These are phyloP conservation scores for Hericium rajendrae DNA, from an alignment of 768 basidiomycete genomes.

Conservation along the genomic window DNA sequence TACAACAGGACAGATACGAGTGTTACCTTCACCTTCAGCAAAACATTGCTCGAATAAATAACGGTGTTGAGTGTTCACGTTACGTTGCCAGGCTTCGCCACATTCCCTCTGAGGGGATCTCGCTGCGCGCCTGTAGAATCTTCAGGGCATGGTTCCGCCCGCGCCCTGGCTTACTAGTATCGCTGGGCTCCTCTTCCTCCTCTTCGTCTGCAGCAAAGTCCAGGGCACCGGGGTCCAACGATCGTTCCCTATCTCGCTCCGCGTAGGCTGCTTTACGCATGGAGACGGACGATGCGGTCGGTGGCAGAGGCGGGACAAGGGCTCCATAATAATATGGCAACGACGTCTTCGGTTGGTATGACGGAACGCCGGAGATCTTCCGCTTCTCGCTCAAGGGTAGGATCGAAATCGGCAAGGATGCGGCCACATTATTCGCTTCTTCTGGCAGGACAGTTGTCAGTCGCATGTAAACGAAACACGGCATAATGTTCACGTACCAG, in stretches of 20 bases:
- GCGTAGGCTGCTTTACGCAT: slow-evolving; percentile 56
- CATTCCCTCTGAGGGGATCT: slow-evolving; percentile 65
- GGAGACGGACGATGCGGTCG: slow-evolving; percentile 33
- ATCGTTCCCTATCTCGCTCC: slow-evolving; percentile 54
- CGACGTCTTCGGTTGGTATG: slow-evolving; percentile 45
- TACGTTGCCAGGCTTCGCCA: slow-evolving; percentile 65
- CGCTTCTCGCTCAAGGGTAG: slow-evolving; percentile 21
- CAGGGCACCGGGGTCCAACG: slow-evolving; percentile 60
- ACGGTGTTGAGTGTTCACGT: background rate
- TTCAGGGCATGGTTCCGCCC: slow-evolving; percentile 51
- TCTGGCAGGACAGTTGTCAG: too few species aligned
- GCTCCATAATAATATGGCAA: slow-evolving; percentile 29
- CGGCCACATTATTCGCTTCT: slow-evolving; percentile 23
- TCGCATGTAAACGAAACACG: too few species aligned
- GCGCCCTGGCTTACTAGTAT: slow-evolving; percentile 24
- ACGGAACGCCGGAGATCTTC: slow-evolving; percentile 39
- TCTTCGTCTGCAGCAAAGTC: slow-evolving; percentile 47
- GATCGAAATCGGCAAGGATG: slow-evolving; percentile 60
- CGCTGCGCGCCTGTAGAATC: slow-evolving; percentile 62
- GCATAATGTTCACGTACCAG: background rate
- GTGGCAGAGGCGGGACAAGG: slow-evolving; percentile 19
- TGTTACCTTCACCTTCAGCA: slow-evolving; percentile 20
- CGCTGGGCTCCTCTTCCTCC: slow-evolving; percentile 35
- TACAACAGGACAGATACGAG: slow-evolving; percentile 24
- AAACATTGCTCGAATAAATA: slow-evolving; percentile 5